Evolutionary conservation across 345 rosid genomes (phyloP), one percentile per base, ranked within the genome.

Genomic region (Turritis glabra): DNA sequence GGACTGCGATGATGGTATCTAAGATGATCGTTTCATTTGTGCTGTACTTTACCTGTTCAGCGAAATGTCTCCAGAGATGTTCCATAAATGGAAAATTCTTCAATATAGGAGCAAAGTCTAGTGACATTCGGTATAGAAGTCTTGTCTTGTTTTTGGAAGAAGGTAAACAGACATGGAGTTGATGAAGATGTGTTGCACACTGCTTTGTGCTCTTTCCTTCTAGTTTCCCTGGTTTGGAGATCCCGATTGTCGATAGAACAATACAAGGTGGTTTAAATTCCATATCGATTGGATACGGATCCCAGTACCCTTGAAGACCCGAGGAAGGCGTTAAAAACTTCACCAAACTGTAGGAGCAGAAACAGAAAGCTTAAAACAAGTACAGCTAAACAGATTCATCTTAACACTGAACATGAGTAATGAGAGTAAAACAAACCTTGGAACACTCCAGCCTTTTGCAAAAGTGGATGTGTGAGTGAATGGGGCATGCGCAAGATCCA

Each of bases 401-500:
- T 46, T 3, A 59, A 19, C 0, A n/a, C 12, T 40, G 11, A 48
- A 12, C n/a, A 60, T n/a, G 17, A 17, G 65, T 0, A 0, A 46
- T 37, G n/a, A 55, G 44, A 43, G 33, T 58, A 1, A 64, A 77
- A 71, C 86, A 73, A 77, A 93, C 98, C 96, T 91, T 35, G 99
- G 99, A 23, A 92, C 96, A 69, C 79, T 85, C 99, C 99, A 95
- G 53, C 99, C 99, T 84, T 92, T 95, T 76, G 99, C 99, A 53
- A 92, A 95, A 17, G 99, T 95, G 21, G 97, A 89, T 21, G 99
- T 95, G 76, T 92, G 99, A 57, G 97, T 95, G 73, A 92, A 95
- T 14, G 99, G 99, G 47, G 99, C 99, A 58, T 95, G 99, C 3
- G 97, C 97, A 15, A 92, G 97, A 81, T 95, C 99, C 82, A 95